Base-by-base conservation (phyloP, 2,329 filamentous ascomycete species). In the Diaporthe amygdali region DNA sequence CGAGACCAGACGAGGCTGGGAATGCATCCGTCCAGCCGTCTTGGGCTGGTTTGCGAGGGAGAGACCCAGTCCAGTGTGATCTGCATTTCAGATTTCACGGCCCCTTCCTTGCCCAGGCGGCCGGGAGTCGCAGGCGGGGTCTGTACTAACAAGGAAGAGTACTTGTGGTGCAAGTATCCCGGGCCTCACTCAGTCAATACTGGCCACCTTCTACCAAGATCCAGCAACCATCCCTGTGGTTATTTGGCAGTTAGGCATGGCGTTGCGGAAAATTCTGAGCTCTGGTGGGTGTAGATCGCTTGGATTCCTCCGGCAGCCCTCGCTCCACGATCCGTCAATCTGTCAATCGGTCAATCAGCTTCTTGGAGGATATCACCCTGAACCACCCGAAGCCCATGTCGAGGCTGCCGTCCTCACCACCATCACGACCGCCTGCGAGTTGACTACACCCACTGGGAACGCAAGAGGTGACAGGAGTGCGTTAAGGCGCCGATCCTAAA, bases 191-290 rank as follows among this genome's bases (percentile, higher is more conserved):
- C 34, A 30, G 44, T 49, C 37, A 44, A 64, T 37, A 17, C 59
- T 49, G n/a, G n/a, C 30, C 30, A 37, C 44, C 30, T 64, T n/a
- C 59, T 15, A 25, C 41, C 41, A 34, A 64, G 34, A 30, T 61
- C 39, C 67, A 63, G 34, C 67, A 59, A 10, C 54, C 67, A 69
- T 49, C 66, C 51, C 51, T 68, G 66, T 20, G 66, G 49, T 44
- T 20, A 22, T 39, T 63, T 63, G 54, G 66, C 22, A 56, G 22
- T 39, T 63, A 47, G 54, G 66, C 22, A 56, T 37, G 20, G 39
- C 39, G 66, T 68, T 51, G 54, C 66, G 66, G 66, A 46, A 68
- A 55, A 68, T 68, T 68, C 51, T 56, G 49, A 66, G 49, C 32
- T 66, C 25, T 66, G 63, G 63, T 41, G 49, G 51, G 41, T 27